phyloP scores from a whole-genome alignment of 495 filamentous ascomycete genomes.

The Apiosordaria backusii region DNA sequence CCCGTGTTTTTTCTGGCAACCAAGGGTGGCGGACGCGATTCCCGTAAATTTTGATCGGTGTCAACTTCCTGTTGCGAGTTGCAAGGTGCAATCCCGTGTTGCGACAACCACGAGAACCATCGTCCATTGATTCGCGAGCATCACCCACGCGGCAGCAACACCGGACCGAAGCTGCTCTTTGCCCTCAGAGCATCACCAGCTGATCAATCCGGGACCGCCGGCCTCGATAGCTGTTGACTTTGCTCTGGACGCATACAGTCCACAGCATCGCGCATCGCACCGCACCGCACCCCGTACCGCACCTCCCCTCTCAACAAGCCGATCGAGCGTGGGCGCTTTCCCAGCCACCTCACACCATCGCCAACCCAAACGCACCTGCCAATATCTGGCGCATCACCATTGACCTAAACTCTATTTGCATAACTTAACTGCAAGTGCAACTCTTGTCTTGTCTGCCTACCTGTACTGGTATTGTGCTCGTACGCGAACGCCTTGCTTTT shows the following conservation, averaged over 20 bases:
- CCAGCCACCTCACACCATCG: neutral
- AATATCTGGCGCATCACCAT: neutral
- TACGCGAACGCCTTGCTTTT: no score
- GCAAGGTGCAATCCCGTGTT: slow-evolving; percentile 12
- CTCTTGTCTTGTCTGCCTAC: no score
- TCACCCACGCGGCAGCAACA: slow-evolving; percentile 12
- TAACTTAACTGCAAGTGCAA: neutral
- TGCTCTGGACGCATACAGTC: neutral
- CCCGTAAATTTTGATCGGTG: slow-evolving; percentile 27
- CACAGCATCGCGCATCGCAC: neutral
- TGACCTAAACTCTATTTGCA: neutral
- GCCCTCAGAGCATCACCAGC: neutral
- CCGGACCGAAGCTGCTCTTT: neutral
- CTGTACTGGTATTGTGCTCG: no score
- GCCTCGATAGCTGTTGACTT: neutral
- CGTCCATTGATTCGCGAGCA: slow-evolving; percentile 33
- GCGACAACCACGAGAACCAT: slow-evolving; percentile 27
- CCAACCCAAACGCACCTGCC: neutral
- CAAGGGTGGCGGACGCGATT: slow-evolving; percentile 24
- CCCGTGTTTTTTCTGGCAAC: slow-evolving; percentile 16
- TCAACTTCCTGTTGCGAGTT: slow-evolving; percentile 17
- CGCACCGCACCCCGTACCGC: neutral
- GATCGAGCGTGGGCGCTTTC: neutral
- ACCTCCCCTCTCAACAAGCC: neutral
- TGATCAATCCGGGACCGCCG: neutral